Evolutionary conservation across 2,329 filamentous ascomycete species (phyloP).

Genomic region (Pseudodiploospora longispora): DNA sequence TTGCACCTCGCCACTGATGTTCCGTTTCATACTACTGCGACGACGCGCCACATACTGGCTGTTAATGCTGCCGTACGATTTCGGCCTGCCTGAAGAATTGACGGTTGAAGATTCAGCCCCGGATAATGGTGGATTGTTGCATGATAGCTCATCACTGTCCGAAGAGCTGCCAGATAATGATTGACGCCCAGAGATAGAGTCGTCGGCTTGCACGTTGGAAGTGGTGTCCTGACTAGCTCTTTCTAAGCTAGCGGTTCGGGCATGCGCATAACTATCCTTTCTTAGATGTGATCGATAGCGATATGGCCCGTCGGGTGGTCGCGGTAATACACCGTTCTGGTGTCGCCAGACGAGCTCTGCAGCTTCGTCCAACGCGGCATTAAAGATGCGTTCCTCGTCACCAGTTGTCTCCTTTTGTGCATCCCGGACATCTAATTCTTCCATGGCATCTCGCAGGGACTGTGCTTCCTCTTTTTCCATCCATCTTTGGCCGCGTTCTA

Average conservation of each 20-base stretch:
- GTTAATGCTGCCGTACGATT: constrained; percentile 33
- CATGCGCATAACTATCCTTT: constrained; percentile 64
- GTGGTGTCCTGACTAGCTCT: constrained; percentile 35
- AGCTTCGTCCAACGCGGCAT: constrained; percentile 67
- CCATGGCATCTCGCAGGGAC: constrained; percentile 62
- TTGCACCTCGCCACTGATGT: constrained; percentile 60
- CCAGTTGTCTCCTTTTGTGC: constrained; percentile 23
- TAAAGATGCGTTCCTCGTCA: constrained; percentile 57
- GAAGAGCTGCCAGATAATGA: constrained; percentile 42
- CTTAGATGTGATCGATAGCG: constrained; percentile 61
- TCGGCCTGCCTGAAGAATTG: constrained; percentile 20
- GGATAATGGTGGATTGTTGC: constrained; percentile 20
- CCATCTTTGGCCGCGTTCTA: constrained; percentile 66
- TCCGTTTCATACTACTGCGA: constrained; percentile 60
- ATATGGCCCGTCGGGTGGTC: constrained; percentile 56
- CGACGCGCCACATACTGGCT: constrained; percentile 36
- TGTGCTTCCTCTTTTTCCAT: constrained; percentile 73
- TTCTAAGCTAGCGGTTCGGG: constrained; percentile 52
- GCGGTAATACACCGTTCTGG: constrained; percentile 46
- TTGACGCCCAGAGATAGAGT: not conserved
- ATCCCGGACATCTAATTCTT: constrained; percentile 57
- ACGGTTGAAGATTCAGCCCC: constrained; percentile 14
- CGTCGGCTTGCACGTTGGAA: constrained; percentile 24
- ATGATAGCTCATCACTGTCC: constrained; percentile 35
- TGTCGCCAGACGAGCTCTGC: constrained; percentile 74